Conservation (phyloP, 129 eudicot species). For the Kitagawia praeruptora region DNA sequence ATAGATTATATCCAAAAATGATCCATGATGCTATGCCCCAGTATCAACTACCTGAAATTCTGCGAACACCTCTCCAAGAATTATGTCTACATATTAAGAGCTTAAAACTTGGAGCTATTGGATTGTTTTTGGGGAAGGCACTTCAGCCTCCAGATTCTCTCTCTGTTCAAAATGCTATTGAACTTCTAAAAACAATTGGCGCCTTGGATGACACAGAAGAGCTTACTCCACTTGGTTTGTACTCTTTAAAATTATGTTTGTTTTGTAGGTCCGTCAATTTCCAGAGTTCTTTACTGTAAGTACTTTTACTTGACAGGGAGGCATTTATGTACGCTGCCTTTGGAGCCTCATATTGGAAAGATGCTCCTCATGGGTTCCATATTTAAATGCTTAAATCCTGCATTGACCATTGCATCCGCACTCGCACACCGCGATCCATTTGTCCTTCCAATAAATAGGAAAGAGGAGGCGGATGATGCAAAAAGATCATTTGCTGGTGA, state of each 20-base stretch:
- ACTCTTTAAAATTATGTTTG: background rate
- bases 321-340: constrained; percentile 85
- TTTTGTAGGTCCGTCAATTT: background rate
- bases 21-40: constrained; percentile 86
- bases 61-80: constrained; percentile 91
- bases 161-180: constrained; percentile 87
- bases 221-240: constrained; percentile 89
- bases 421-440: constrained; percentile 91
- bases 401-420: constrained; percentile 86
- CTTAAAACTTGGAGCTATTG: constrained; percentile 75
- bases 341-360: constrained; percentile 96
- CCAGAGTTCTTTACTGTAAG: background rate
- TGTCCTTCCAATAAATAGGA: constrained; percentile 83
- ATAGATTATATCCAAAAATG: constrained; percentile 77
- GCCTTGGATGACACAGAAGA: constrained; percentile 86
- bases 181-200: constrained; percentile 91
- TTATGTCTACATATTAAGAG: constrained; percentile 89
- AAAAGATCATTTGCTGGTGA: constrained; percentile 98
- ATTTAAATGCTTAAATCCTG: constrained; percentile 88
- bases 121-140: constrained; percentile 67
- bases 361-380: constrained; percentile 99
- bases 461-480: constrained; percentile 94
- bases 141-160: constrained; percentile 93
- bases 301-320: constrained; percentile 44
- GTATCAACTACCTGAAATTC: constrained; percentile 91